phyloP scores from a whole-genome alignment of 805 yeast species.

The Komagataella ulmi region DNA sequence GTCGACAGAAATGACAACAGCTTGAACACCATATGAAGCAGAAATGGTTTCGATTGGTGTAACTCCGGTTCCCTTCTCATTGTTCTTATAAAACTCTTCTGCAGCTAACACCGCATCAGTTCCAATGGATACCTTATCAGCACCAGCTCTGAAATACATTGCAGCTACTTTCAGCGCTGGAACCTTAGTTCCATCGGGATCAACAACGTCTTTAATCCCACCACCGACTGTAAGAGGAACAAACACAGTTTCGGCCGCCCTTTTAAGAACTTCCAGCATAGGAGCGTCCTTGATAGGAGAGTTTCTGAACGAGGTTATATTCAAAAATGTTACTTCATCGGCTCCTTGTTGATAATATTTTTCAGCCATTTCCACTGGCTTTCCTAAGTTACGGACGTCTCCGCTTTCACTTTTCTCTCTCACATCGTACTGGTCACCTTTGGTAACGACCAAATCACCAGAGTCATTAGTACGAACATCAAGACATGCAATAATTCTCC shows the following conservation, averaged over 20 bases:
- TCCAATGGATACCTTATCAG: constrained; percentile 97
- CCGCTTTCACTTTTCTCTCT: constrained; percentile 54
- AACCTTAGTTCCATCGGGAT: constrained; percentile 66
- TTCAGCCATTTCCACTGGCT: constrained; percentile 90
- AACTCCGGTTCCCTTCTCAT: constrained; percentile 48
- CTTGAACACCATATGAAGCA: constrained; percentile 86
- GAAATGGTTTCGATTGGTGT: constrained; percentile 93
- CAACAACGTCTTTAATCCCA: constrained; percentile 84
- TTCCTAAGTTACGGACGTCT: constrained; percentile 84
- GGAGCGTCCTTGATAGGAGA: constrained; percentile 91
- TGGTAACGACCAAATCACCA: constrained; percentile 95
- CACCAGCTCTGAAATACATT: constrained; percentile 89
- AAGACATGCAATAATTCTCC: constrained; percentile 89
- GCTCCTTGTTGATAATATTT: constrained; percentile 91
- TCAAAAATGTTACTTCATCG: constrained; percentile 89
- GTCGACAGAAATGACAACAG: constrained; percentile 97
- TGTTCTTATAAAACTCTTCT: constrained; percentile 56
- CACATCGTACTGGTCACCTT: constrained; percentile 97
- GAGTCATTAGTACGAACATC: constrained; percentile 93
- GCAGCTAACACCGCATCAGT: constrained; percentile 93
- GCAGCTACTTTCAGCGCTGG: constrained; percentile 89
- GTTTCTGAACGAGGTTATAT: constrained; percentile 91
- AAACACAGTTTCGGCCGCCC: constrained; percentile 80
- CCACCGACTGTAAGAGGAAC: constrained; percentile 99
- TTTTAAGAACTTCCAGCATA: constrained; percentile 78